Evolutionary conservation across 176 grass and related monocot genomes (phyloP), one percentile per base, ranked within the genome.

Genomic region (Avena atlantica): DNA sequence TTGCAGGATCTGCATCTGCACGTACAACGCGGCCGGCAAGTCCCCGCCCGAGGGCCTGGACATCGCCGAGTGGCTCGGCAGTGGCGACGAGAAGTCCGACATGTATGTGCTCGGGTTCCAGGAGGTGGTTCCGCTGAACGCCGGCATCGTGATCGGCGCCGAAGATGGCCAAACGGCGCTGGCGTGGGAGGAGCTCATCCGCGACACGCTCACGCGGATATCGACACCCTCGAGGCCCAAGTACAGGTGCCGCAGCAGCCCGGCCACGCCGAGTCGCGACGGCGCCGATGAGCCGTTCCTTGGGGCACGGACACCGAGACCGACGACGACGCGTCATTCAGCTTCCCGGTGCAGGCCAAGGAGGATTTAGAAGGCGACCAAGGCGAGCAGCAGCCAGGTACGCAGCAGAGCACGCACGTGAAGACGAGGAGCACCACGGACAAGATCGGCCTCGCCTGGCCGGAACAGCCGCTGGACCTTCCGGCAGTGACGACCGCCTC

Each of bases 51-150:
- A 70, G 6, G 83, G 71, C 59, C 89, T 96, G 25, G 90, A 98
- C 83, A 83, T 98, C 81, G 44, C 64, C 29, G 67, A 80, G 15
- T 98, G 96, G 96, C 86, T 98, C 55, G 87, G 80, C 25, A 82
- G 73, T 52, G 84, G 91, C 56, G 84, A 88, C 34, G 88, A 98
- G 85, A 92, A 85, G 70, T 88, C 96, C 63, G 92, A 98, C 91
- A 85, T 98, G 44, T 98, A 98, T 76, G 93, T 93, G 49, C 78
- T 98, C 79, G 93, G 94, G 31, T 88, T 98, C 78, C 96, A 98
- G 49, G 93, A 98, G 36, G 93, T 98, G 79, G 96, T 98, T 85
- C 93, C 96, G 42, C 83, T 98, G 69, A 94, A 92, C 91, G 90
- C 93, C 12, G 90, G 96, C 70, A 98, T 90, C 81, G 86, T 98